Evolutionary conservation across 768 basidiomycete genomes (phyloP), one percentile per base, ranked within the genome.

Genomic region (Macrolepiota dolichaula): DNA sequence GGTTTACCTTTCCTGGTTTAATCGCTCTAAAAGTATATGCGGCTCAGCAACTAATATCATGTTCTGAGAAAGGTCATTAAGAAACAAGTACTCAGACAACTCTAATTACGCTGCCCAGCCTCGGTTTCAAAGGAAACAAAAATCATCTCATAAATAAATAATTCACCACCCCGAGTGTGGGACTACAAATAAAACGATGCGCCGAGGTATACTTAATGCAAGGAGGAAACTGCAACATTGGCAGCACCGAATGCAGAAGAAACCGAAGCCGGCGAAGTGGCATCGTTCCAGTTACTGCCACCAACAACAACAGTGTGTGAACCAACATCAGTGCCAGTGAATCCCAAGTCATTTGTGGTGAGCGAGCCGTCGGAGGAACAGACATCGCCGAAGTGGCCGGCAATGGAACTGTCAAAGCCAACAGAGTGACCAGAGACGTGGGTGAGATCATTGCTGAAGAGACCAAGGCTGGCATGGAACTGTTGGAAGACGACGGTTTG

Each of bases 401-500:
- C 71, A 52, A 77, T 70, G 53, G 53, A 62, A 27, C 62, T 57
- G 63, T 77, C 76, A 61, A 70, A 77, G 37, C 75, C 75, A 53
- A 19, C n/a, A 38, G 36, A 37, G 22, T 19, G n/a, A 22, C 52
- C 9, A 19, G 77, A 77, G 64, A 66, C 66, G 64, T 73, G 79
- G 50, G 72, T 70, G 62, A 79, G 66, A 65, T 80, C 79, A 57
- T 71, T 68, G 61, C 69, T 71, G 75, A 79, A 80, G 63, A 72
- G 63, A 63, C 72, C 70, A 59, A 79, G 64, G 66, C 74, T 73
- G 22, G 74, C 69, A 62, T 73, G 72, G 73, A 76, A 78, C 64
- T 79, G 78, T 60, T 78, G 71, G 65, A 79, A 76, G 49, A 75
- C 71, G 58, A 78, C 71, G 54, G 72, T 73, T 67, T 82, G 81